Percentiles rank a stretch among this genome's conserved stretches.
These are phyloP conservation scores for Jackrogersella minutella DNA, from an alignment of 495 filamentous ascomycete species.

Conservation along the genomic window DNA sequence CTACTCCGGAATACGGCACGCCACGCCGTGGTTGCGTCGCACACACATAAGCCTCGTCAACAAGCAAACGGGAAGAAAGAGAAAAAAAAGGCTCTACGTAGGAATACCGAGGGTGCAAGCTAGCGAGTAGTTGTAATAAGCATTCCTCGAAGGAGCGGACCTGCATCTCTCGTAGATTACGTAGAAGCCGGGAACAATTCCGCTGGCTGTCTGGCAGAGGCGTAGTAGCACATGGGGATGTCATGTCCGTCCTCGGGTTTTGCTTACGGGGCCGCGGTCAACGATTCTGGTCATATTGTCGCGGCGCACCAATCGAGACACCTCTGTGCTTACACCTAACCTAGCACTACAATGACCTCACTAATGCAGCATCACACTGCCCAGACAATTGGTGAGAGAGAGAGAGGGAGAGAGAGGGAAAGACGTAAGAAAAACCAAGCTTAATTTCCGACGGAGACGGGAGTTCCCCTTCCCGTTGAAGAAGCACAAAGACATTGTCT, in stretches of 20 bases:
- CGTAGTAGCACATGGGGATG: not conserved
- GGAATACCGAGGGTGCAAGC: slow-evolving; percentile 6
- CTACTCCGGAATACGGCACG: slow-evolving; percentile 21
- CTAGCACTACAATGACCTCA: too few species aligned
- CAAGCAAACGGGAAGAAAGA: not conserved
- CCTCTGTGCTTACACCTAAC: too few species aligned
- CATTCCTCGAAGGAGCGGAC: slow-evolving; percentile 24
- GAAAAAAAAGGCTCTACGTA: slow-evolving; percentile 5
- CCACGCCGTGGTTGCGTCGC: slow-evolving; percentile 2
- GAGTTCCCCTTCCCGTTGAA: not conserved
- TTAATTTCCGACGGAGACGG: too few species aligned
- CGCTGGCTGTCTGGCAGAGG: not conserved
- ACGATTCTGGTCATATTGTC: slow-evolving; percentile 4
- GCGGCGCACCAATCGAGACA: not conserved
- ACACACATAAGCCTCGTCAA: slow-evolving; percentile 1
- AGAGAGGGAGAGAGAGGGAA: too few species aligned
- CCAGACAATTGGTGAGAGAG: not conserved
- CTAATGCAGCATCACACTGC: not conserved
- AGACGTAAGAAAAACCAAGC: not conserved
- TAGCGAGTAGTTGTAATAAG: slow-evolving; percentile 8
- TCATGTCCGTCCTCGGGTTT: too few species aligned
- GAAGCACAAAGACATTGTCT: too few species aligned
- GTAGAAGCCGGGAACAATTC: not conserved
- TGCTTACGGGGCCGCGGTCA: not conserved
- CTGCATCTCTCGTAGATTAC: slow-evolving; percentile 24